Base-by-base conservation (phyloP, 169 alveolate species). In the Cryptosporidium bovis region DNA sequence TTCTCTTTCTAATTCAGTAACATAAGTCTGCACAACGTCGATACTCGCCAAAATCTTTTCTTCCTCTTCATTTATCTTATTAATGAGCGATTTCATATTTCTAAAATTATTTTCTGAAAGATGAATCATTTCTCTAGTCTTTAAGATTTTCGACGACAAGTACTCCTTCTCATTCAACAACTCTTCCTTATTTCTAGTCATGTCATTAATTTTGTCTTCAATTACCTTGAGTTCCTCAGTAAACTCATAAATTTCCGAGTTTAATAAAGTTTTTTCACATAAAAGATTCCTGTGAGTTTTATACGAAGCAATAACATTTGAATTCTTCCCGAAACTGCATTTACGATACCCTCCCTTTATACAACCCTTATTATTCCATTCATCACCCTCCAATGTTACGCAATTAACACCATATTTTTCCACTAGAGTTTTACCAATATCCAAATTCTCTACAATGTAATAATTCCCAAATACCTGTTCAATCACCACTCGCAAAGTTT, bases 391-490 rank as follows among this genome's bases (percentile, higher is more conserved):
- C 40, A 77, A 77, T 31, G 87, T 77, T 24, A 77, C 51, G 12
- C 87, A 77, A 40, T 62, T 77, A 15, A 77, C 64, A 13, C 36
- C 55, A 36, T 77, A 77, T 40, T 44, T 77, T 16, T 77, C 87
- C 20, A 60, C 87, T 29, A 77, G 8, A 34, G 13, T 12, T 48
- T 40, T 77, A 0, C 77, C 87, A 33, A 31, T 1, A 20, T 77
- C 87, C n/a, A 77, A 40, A 36, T 24, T 77, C 24, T 77, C 87
- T 18, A 77, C 87, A 44, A 77, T 60, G 31, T 27, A 53, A 24
- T 60, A 77, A 20, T 77, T 77, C 13, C 87, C 87, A 77, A 77
- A 77, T 40, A 77, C n/a, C 71, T 77, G 87, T 29, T 77, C 87
- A 3, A 77, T 62, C 6, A 56, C 53, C 5, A 64, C 48, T 46